Conservation (phyloP, 805 yeast species). For the Myxozyma udenii region DNA sequence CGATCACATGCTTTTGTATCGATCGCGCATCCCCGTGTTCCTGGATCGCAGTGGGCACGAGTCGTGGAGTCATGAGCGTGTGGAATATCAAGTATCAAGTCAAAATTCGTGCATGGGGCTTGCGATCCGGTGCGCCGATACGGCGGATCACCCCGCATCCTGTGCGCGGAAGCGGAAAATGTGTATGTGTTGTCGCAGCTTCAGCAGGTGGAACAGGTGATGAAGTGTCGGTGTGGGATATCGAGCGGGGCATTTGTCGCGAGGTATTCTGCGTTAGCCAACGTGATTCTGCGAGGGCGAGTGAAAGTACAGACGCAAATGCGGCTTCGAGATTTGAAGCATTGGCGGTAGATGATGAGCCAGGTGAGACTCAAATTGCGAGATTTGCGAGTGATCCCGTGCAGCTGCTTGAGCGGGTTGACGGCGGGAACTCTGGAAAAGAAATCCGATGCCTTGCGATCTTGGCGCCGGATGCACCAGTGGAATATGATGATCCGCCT, state of each 20-base stretch:
- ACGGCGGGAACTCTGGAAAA: constrained; percentile 9
- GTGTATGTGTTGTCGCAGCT: constrained; percentile 56
- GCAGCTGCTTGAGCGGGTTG: constrained; percentile 20
- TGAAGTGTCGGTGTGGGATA: constrained; percentile 71
- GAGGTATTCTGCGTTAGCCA: constrained; percentile 40
- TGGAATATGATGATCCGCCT: constrained; percentile 3
- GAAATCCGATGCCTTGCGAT: constrained; percentile 30
- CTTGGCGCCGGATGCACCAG: constrained; percentile 11
- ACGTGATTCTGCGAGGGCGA: background rate
- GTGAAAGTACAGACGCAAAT: background rate
- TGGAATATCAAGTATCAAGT: constrained; percentile 78
- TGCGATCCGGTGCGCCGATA: constrained; percentile 53
- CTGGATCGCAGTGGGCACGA: constrained; percentile 76
- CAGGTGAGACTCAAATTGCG: constrained; percentile 28
- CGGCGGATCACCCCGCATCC: constrained; percentile 48
- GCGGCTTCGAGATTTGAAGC: constrained; percentile 27
- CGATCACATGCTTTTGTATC: constrained; percentile 56
- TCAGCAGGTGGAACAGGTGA: constrained; percentile 66
- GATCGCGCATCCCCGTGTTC: constrained; percentile 43
- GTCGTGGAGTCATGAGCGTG: constrained; percentile 65
- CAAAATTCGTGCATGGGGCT: constrained; percentile 59
- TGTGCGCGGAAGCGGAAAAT: constrained; percentile 42
- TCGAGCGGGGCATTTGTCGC: constrained; percentile 59
- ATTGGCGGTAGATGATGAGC: constrained; percentile 30
- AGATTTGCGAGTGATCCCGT: constrained; percentile 30